Conservation (phyloP, 768 basidiomycete genomes). For the Gyrodon lividus region DNA sequence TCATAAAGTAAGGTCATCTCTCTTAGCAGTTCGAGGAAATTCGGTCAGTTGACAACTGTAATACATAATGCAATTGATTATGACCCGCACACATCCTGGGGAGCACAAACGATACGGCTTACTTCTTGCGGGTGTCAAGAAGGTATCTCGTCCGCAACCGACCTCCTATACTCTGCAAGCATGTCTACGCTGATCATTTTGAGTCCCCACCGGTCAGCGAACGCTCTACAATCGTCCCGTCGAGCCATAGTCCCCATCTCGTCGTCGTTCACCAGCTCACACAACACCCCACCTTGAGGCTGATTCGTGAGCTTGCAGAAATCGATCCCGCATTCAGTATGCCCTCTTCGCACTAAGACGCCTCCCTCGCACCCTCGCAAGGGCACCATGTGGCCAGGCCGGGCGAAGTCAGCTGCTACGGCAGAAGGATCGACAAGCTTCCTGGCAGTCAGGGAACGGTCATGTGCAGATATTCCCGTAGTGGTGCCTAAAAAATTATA, state of each 20-base stretch:
- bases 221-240: constrained; percentile 87
- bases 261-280: constrained; percentile 95
- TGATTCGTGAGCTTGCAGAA: constrained; percentile 73
- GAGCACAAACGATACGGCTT: too few relatives aligned
- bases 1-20: too few relatives aligned
- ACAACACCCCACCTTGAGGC: constrained; percentile 72
- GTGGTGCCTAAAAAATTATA: constrained; percentile 61
- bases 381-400: constrained; percentile 96
- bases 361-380: constrained; percentile 85
- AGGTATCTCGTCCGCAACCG: not conserved
- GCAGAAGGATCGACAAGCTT: constrained; percentile 67
- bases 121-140: not conserved
- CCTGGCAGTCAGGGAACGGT: constrained; percentile 84
- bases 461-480: constrained; percentile 96
- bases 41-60: too few relatives aligned
- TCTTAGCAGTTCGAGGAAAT: too few relatives aligned
- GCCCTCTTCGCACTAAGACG: constrained; percentile 82
- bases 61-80: too few relatives aligned
- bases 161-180: constrained; percentile 48
- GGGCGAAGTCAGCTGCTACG: constrained; percentile 69
- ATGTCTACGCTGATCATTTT: constrained; percentile 95
- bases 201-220: constrained; percentile 86
- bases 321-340: constrained; percentile 91
- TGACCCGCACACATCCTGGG: too few relatives aligned
- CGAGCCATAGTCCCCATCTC: constrained; percentile 89